A percentile compares a stretch with the other conserved stretches of the same genome.
These are phyloP conservation scores for Colletotrichum viniferum DNA, from an alignment of 2,329 filamentous ascomycete species.

Conservation along the genomic window DNA sequence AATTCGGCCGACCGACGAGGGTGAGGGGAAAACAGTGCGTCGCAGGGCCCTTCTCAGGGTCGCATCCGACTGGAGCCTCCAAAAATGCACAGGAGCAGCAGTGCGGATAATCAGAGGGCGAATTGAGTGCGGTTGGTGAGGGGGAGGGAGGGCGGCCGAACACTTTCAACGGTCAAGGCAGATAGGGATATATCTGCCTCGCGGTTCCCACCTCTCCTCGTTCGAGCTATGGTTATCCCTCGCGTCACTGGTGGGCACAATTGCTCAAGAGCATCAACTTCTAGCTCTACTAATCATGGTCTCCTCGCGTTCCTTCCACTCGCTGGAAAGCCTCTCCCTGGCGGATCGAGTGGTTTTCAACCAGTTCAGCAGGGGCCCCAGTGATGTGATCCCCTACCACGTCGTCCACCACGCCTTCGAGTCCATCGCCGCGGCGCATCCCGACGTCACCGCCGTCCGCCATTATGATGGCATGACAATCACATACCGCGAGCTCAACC, in stretches of 20 bases:
- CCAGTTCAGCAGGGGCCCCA: constrained; percentile 19
- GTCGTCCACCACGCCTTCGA: constrained; percentile 24
- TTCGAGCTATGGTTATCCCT: background rate
- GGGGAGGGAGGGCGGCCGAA: background rate
- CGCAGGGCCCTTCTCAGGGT: background rate
- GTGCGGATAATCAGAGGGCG: background rate
- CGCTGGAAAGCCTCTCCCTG: constrained; percentile 19
- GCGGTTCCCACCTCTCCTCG: background rate
- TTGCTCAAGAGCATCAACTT: background rate
- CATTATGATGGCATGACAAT: constrained; percentile 37
- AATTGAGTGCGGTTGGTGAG: background rate
- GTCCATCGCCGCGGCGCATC: constrained; percentile 33
- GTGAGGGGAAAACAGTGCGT: background rate
- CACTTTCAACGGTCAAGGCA: background rate
- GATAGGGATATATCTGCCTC: constrained; percentile 10
- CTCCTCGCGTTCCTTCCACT: constrained; percentile 13
- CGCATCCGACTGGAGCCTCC: background rate
- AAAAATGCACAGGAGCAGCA: background rate
- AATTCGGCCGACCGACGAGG: background rate
- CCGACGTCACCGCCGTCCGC: constrained; percentile 42
- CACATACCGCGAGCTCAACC: constrained; percentile 50
- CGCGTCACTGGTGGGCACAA: constrained; percentile 10
- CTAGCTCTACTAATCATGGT: constrained; percentile 4
- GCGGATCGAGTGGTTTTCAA: constrained; percentile 19
- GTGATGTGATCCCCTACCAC: constrained; percentile 3